A percentile compares a stretch with the other conserved stretches of the same genome.
Evolutionary conservation across 2,329 filamentous ascomycete species (phyloP).

Genomic region (Exophiala lecanii-corni): DNA sequence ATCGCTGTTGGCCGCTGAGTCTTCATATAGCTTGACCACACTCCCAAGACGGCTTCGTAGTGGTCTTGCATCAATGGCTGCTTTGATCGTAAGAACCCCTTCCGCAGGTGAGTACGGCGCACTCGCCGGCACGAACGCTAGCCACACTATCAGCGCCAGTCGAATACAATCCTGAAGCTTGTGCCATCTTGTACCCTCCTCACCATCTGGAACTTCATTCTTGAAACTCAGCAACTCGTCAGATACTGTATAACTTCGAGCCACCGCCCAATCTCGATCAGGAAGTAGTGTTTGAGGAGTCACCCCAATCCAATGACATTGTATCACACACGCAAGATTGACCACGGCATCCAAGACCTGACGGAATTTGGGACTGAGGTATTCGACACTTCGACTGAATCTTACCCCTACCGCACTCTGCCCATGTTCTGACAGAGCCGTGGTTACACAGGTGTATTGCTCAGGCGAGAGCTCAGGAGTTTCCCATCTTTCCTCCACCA

Average conservation of each 20-base stretch:
- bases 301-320: constrained; percentile 10
- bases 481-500: constrained; percentile 14
- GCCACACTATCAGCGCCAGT: constrained; percentile 15
- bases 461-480: constrained; percentile 8
- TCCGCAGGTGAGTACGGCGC: constrained; percentile 2
- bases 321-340: constrained; percentile 11
- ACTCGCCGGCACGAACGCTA: constrained; percentile 13
- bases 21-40: not conserved
- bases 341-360: constrained; percentile 4
- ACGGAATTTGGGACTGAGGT: constrained; percentile 10
- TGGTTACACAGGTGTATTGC: constrained; percentile 5
- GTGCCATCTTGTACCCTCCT: not conserved
- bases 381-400: constrained; percentile 3
- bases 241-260: constrained; percentile 11
- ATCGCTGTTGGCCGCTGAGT: not conserved
- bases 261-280: constrained; percentile 12
- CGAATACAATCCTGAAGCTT: constrained; percentile 12
- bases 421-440: constrained; percentile 5
- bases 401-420: constrained; percentile 9
- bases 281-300: constrained; percentile 5
- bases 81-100: constrained; percentile 1
- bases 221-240: constrained; percentile 12
- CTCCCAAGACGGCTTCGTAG: constrained; percentile 4
- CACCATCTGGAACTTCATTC: not conserved
- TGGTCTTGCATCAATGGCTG: constrained; percentile 11